Conservation (phyloP, 202 grass and related monocot genomes). For the Bolboschoenoplectus hybrid region DNA sequence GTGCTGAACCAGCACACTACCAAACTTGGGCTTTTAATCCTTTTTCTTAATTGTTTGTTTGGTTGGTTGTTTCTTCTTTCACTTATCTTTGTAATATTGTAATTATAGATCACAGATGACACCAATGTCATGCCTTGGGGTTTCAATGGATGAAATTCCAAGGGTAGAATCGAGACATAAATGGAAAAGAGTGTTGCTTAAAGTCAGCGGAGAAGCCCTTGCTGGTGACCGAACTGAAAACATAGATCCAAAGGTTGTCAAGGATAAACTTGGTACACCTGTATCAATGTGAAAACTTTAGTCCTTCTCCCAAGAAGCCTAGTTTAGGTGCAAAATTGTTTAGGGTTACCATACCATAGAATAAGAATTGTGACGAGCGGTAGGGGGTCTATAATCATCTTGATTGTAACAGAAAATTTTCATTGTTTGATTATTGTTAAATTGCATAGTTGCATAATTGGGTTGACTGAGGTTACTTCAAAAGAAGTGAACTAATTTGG, state of each 20-base stretch:
- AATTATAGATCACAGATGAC: slow-evolving; percentile 58
- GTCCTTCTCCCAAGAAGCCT: neutral
- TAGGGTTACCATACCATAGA: neutral
- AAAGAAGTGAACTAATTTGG: neutral
- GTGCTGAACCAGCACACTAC: neutral
- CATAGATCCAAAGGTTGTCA: slow-evolving; percentile 82
- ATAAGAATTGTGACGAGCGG: no score
- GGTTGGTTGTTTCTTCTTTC: slow-evolving; percentile 14
- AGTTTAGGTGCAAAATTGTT: slow-evolving; percentile 27
- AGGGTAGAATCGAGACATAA: slow-evolving; percentile 58
- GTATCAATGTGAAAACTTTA: slow-evolving; percentile 1
- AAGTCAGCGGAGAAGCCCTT: slow-evolving; percentile 96
- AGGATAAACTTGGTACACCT: slow-evolving; percentile 3
- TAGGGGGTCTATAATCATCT: neutral
- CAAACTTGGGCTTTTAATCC: neutral
- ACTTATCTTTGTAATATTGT: slow-evolving; percentile 14
- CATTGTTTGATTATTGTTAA: neutral
- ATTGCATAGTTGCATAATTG: neutral
- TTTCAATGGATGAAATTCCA: slow-evolving; percentile 55
- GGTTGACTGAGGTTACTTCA: neutral
- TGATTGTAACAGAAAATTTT: neutral
- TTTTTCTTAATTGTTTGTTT: slow-evolving; percentile 20
- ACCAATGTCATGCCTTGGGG: slow-evolving; percentile 60
- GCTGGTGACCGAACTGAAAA: slow-evolving; percentile 77
- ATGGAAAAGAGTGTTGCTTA: slow-evolving; percentile 91